A percentile compares a stretch with the other conserved stretches of the same genome.
Evolutionary conservation across 768 basidiomycete genomes (phyloP).

Genomic region (Collybia mongolica): DNA sequence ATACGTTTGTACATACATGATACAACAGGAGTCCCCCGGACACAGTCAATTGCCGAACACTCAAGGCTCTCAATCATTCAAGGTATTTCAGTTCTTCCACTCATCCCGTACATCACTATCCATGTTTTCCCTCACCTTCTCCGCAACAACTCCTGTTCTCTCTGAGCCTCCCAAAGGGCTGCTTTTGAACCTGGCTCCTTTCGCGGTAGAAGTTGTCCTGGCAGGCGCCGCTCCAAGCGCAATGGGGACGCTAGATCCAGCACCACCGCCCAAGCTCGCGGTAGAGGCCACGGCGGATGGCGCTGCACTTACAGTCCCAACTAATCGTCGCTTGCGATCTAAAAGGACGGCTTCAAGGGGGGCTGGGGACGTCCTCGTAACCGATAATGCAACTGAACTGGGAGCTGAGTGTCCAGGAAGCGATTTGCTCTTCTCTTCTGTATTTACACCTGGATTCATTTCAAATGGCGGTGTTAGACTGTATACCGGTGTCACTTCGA

Average conservation of each 20-base stretch:
- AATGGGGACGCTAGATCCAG: neutral
- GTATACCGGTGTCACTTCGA: neutral
- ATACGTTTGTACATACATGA: too few species aligned
- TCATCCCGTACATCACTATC: slow-evolving; percentile 9
- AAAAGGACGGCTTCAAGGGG: slow-evolving; percentile 67
- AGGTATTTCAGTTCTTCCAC: too few species aligned
- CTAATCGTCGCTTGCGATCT: slow-evolving; percentile 60
- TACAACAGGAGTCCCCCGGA: too few species aligned
- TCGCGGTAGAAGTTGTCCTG: slow-evolving; percentile 23
- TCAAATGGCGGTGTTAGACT: neutral
- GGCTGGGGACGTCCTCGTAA: slow-evolving; percentile 44
- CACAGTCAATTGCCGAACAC: too few species aligned
- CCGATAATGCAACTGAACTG: slow-evolving; percentile 11
- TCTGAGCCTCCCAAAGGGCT: slow-evolving; percentile 55
- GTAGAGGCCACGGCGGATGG: slow-evolving; percentile 9
- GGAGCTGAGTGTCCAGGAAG: slow-evolving; percentile 1
- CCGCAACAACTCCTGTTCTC: slow-evolving; percentile 44
- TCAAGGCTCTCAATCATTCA: too few species aligned
- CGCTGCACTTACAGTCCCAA: slow-evolving; percentile 12
- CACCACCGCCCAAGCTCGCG: neutral
- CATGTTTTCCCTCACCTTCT: slow-evolving; percentile 38
- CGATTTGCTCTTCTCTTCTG: neutral
- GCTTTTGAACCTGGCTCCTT: slow-evolving; percentile 71
- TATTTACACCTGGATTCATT: neutral
- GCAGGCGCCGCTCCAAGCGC: neutral